A percentile compares a stretch with the other conserved stretches of the same genome.
phyloP scores from a whole-genome alignment of 371 early-diverging fungal species.

The Syncephalastrum sp. region DNA sequence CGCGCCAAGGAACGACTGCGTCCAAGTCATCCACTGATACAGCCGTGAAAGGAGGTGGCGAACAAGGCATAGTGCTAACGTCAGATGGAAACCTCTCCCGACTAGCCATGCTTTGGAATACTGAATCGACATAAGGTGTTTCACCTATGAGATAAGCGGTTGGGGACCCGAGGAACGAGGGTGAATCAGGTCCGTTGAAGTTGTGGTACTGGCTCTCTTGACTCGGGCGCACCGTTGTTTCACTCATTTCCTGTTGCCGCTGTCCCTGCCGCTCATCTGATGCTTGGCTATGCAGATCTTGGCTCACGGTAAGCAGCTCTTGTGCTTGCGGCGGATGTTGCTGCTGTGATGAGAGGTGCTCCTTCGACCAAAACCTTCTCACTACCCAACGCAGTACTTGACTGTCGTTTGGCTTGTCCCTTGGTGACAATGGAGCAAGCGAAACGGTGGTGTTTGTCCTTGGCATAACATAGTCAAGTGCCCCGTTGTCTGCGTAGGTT shows the following conservation, averaged over 20 bases:
- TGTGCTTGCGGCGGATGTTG: too few species aligned
- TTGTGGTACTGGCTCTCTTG: too few species aligned
- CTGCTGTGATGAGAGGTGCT: too few species aligned
- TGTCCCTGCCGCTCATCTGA: too few species aligned
- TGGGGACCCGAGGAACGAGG: slow-evolving; percentile 8
- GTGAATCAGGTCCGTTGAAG: too few species aligned
- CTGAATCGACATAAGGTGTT: neutral
- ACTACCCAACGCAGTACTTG: neutral
- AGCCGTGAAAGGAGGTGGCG: slow-evolving; percentile 5
- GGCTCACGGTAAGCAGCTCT: too few species aligned
- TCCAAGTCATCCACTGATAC: slow-evolving; percentile 16
- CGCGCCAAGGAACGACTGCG: slow-evolving; percentile 25
- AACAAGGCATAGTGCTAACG: neutral
- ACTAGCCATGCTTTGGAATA: neutral
- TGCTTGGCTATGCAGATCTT: too few species aligned
- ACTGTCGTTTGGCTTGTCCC: neutral
- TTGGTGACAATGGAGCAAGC: slow-evolving; percentile 9
- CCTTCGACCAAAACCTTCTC: too few species aligned
- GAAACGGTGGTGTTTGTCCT: slow-evolving; percentile 1
- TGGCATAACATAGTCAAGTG: slow-evolving; percentile 12
- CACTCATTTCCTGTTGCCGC: too few species aligned
- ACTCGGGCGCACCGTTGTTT: too few species aligned
- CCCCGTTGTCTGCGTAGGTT: slow-evolving; percentile 14
- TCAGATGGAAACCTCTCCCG: neutral
- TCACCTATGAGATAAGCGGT: slow-evolving; percentile 10